Base-by-base conservation (phyloP, 495 filamentous ascomycete genomes). In the Aspergillus bertholletiae region DNA sequence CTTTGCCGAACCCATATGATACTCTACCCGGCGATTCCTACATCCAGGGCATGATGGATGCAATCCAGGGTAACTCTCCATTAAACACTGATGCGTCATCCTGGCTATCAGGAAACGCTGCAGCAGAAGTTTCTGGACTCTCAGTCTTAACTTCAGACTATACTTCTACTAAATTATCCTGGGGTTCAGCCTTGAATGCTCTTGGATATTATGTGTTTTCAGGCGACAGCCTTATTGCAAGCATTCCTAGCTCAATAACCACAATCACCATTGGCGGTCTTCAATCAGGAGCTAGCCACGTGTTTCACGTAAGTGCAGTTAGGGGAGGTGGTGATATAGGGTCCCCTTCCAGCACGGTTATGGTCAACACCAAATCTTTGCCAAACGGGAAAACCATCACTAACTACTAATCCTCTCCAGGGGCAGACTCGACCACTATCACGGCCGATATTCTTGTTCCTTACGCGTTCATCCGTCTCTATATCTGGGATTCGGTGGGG, bases 361-460 rank as follows among this genome's bases (percentile, higher is more conserved):
- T 48, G 2, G 54, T 47, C 0, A 39, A n/a, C 4, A 57, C 54
- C 30, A 39, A 39, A 22, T 37, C 37, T n/a, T 39, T 56, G 27
- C 54, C 47, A 3, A 22, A 43, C 20, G 40, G 47, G 7, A 44
- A 51, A 7, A 51, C 39, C 9, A 23, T 56, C 18, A 39, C 41
- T n/a, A 56, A 56, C 17, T 46, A 51, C 54, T 12, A 46, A 11
- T 56, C 54, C 26, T 39, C 40, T 46, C 47, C 54, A 22, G 26
- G 24, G 12, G 40, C 51, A 2, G 35, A 46, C 40, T 51, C 52
- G 7, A 55, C 47, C 18, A 52, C 52, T 23, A 48, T 55, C 47
- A 22, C 39, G 18, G 57, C 57, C 2, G 57, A 60, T 23, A 43
- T 60, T 18, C 53, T 60, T 5, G 52, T 60, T n/a, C 52, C 57